Conservation (phyloP, 2,329 filamentous ascomycete genomes). For the Stagonosporopsis cucurbitacearum region DNA sequence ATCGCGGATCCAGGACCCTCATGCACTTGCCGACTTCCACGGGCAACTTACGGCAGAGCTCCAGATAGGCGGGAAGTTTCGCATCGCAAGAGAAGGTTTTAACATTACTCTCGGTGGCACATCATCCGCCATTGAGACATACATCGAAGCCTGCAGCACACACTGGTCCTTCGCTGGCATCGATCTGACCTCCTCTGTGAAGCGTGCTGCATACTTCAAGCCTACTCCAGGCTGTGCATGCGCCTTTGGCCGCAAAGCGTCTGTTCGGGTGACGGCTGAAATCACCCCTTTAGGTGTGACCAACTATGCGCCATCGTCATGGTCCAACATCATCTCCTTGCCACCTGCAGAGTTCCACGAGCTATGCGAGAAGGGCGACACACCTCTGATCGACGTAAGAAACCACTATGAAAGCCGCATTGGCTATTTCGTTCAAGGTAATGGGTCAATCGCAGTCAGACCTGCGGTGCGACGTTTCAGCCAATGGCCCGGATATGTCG, state of each 20-base stretch:
- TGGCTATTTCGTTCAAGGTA: conserved; percentile 30
- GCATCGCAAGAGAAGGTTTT: conserved; percentile 32
- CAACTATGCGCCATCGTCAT: conserved; percentile 31
- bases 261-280: conserved; percentile 27
- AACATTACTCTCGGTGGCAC: conserved; percentile 34
- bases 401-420: conserved; percentile 38
- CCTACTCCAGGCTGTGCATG: conserved; percentile 33
- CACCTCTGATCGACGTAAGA: conserved; percentile 31
- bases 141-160: conserved; percentile 22
- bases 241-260: conserved; percentile 22
- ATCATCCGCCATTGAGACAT: conserved; percentile 14
- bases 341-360: conserved; percentile 29
- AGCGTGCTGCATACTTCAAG: conserved; percentile 28
- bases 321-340: conserved; percentile 26
- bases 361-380: conserved; percentile 20
- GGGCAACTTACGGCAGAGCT: conserved; percentile 13
- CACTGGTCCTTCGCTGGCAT: conserved; percentile 33
- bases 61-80: conserved; percentile 27
- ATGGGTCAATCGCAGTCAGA: conserved; percentile 23
- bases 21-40: conserved; percentile 25
- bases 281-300: conserved; percentile 34
- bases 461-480: conserved; percentile 33
- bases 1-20: conserved; percentile 6
- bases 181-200: conserved; percentile 14
- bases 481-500: conserved; percentile 34